Evolutionary conservation across 2,329 filamentous ascomycete species (phyloP).

Genomic region (Orbilia ellipsospora): DNA sequence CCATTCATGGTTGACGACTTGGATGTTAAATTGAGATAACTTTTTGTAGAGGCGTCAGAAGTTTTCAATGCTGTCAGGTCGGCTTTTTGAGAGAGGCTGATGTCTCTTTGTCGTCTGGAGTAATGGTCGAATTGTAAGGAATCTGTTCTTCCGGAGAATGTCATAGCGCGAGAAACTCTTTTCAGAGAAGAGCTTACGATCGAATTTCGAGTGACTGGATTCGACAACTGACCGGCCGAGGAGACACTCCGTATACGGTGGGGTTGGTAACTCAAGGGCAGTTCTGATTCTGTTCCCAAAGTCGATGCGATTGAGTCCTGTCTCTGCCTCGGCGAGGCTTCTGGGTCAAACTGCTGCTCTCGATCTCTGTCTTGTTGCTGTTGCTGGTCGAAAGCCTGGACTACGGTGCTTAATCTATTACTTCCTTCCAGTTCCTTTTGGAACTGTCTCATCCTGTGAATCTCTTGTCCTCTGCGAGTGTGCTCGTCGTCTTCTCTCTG

Average conservation of each 20-base stretch:
- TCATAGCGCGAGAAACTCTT: constrained; percentile 51
- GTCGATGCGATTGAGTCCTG: constrained; percentile 51
- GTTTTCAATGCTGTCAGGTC: constrained; percentile 35
- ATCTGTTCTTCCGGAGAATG: constrained; percentile 40
- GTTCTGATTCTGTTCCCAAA: constrained; percentile 40
- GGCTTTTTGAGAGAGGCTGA: constrained; percentile 21
- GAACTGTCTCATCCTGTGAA: constrained; percentile 41
- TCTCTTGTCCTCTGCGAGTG: constrained; percentile 33
- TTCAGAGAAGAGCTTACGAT: constrained; percentile 54
- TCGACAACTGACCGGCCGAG: constrained; percentile 41
- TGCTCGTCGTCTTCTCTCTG: constrained; percentile 53
- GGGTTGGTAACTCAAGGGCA: constrained; percentile 29
- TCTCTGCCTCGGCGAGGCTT: constrained; percentile 31
- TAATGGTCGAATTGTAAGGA: constrained; percentile 34
- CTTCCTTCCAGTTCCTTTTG: constrained; percentile 42
- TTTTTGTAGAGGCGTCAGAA: constrained; percentile 34
- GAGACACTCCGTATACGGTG: constrained; percentile 46
- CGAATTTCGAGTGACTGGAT: constrained; percentile 42
- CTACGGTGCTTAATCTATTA: constrained; percentile 30
- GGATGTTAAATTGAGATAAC: constrained; percentile 40
- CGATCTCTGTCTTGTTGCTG: constrained; percentile 1
- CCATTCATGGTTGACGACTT: constrained; percentile 35
- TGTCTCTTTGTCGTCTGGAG: constrained; percentile 20
- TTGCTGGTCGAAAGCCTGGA: constrained; percentile 10
- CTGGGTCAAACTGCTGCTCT: constrained; percentile 10